Conservation (phyloP, 345 rosid genomes). For the Populus deltoides region DNA sequence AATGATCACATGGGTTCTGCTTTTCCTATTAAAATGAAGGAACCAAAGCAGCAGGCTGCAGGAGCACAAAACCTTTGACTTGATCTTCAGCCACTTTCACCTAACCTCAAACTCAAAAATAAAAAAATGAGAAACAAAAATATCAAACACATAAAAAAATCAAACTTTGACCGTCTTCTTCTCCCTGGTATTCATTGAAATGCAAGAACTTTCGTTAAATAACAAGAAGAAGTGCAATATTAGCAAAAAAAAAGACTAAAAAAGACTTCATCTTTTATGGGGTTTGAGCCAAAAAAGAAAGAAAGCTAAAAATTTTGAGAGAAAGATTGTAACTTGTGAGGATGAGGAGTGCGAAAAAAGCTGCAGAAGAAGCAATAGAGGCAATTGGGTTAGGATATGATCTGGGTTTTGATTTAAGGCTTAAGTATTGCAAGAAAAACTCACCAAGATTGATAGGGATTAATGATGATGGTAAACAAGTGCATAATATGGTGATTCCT, state of each 20-base stretch:
- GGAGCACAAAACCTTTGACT: background rate
- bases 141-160: background rate
- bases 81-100: background rate
- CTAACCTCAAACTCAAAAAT: background rate
- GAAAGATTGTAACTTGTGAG: background rate
- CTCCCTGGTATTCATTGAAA: background rate
- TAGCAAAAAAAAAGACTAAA: background rate
- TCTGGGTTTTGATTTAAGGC: constrained; percentile 23
- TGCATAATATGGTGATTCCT: constrained; percentile 30
- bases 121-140: no score
- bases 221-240: background rate
- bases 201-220: background rate
- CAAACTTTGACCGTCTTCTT: constrained; percentile 4
- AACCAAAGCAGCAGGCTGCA: background rate
- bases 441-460: constrained; percentile 6
- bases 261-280: background rate
- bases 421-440: constrained; percentile 23
- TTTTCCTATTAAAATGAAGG: background rate
- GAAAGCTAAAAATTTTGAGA: background rate
- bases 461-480: constrained; percentile 11
- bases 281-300: background rate
- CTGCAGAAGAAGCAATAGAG: constrained; percentile 24
- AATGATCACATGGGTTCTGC: background rate
- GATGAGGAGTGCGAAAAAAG: constrained; percentile 18
- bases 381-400: constrained; percentile 34